Evolutionary conservation across 495 filamentous ascomycete species (phyloP).

Genomic region (Immersiella caudata): DNA sequence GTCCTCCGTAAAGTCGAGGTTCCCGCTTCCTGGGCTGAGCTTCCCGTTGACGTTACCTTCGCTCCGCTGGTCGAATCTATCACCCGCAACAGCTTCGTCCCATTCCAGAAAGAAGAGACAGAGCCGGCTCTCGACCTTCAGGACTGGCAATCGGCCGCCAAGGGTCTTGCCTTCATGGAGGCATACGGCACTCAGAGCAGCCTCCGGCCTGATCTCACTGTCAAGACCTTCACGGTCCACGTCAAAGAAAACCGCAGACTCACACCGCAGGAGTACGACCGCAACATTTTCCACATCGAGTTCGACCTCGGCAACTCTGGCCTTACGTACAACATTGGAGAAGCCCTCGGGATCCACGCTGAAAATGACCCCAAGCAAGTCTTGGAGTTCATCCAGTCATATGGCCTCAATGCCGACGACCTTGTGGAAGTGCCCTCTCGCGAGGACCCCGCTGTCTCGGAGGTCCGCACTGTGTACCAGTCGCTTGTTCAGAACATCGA

Average conservation of each 20-base stretch:
- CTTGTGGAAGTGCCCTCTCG: conserved; percentile 89
- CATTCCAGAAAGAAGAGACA: conserved; percentile 75
- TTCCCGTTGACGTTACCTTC: conserved; percentile 58
- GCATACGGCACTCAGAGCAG: conserved; percentile 73
- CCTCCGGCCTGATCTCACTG: conserved; percentile 80
- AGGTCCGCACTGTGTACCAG: conserved; percentile 93
- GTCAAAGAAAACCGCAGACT: conserved; percentile 95
- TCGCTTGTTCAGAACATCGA: conserved; percentile 91
- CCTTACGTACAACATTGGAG: conserved; percentile 93
- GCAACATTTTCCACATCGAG: conserved; percentile 99
- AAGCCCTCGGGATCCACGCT: conserved; percentile 95
- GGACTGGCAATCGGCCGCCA: conserved; percentile 79
- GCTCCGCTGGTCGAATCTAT: conserved; percentile 61
- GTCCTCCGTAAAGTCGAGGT: conserved; percentile 71
- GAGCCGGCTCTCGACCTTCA: conserved; percentile 68
- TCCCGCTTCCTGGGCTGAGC: conserved; percentile 76
- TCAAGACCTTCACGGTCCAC: conserved; percentile 83
- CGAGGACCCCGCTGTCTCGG: conserved; percentile 73
- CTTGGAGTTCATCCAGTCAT: conserved; percentile 81
- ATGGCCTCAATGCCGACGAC: conserved; percentile 78
- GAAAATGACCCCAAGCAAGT: conserved; percentile 86
- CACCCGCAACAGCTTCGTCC: conserved; percentile 75
- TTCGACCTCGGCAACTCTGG: conserved; percentile 91
- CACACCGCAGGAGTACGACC: conserved; percentile 86
- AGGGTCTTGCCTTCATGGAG: conserved; percentile 91